Base-by-base conservation (phyloP, 1,284 basidiomycete genomes). In the Phaffia rhodozyma region DNA sequence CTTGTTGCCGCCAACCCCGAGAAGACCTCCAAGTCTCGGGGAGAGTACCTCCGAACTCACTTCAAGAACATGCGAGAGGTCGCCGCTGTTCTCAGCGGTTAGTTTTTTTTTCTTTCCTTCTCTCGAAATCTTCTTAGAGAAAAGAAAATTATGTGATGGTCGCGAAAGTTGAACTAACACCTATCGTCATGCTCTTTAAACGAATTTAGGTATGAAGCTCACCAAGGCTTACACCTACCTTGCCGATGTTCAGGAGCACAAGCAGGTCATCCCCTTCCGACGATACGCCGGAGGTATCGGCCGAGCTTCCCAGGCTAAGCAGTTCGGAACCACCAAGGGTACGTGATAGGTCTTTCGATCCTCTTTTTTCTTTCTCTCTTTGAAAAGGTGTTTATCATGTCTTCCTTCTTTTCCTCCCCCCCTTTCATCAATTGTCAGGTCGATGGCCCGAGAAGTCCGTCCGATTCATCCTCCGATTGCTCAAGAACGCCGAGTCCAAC, bases 61-160 rank as follows among this genome's bases (percentile, higher is more conserved):
- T 98, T 97, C 86, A 99, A 98, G 88, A 98, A 98, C 85, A 97
- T 97, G 85, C 89, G 93, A 72, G 91, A 91, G 79, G 91, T 94
- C 66, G 87, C 85, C 63, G 89, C 89, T 71, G 89, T 87, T 70
- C 81, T 93, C 69, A 84, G 85, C 71, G 89, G 90, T 89, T 71
- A 70, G 82, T 79, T 20, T 29, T 7, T 27, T 34, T 38, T n/a
- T 38, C 21, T 30, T 30, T 29, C 51, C 20, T 25, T 21, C 20
- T 48, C 53, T 30, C 49, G 23, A 43, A 3, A 32, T 4, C 9
- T 30, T 29, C 16, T 34, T 29, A 38, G 30, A 11, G 23, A 9
- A 16, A 20, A 59, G 50, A 50, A 58, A 53, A 25, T 50, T 6
- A 11, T 57, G 54, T 59, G 53, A 43, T 49, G 23, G 51, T 61